Conservation (phyloP, 2,329 filamentous ascomycete species). For the Ophiosphaerella korrae region DNA sequence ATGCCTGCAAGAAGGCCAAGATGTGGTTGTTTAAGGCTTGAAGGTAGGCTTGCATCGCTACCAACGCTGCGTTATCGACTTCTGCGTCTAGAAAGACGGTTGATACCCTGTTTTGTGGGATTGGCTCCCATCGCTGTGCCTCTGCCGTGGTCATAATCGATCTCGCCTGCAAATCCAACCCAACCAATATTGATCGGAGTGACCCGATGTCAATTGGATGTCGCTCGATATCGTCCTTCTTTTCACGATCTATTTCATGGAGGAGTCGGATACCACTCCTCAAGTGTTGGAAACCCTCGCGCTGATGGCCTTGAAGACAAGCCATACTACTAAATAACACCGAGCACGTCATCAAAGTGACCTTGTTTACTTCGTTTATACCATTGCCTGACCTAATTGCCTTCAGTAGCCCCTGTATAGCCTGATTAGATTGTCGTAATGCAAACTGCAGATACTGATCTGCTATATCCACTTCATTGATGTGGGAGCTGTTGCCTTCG, state of each 20-base stretch:
- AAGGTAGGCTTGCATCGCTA: conserved; percentile 21
- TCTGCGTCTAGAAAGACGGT: conserved; percentile 4
- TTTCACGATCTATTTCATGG: conserved; percentile 30
- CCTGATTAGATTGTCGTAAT: conserved; percentile 38
- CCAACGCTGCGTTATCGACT: conserved; percentile 12
- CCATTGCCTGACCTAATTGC: conserved; percentile 5
- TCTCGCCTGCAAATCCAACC: conserved; percentile 37
- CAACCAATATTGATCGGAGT: conserved; percentile 36
- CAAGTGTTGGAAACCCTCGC: conserved; percentile 34
- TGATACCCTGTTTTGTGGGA: conserved; percentile 13
- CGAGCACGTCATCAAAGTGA: conserved; percentile 39
- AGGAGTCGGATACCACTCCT: conserved; percentile 39
- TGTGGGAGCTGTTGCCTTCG: conserved; percentile 20
- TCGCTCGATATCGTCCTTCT: conserved; percentile 2
- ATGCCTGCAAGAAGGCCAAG: conserved; percentile 28
- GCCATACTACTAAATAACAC: conserved; percentile 40
- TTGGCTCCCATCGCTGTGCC: conserved; percentile 29
- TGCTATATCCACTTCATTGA: conserved; percentile 26
- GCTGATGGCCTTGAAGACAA: conserved; percentile 40
- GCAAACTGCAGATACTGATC: conserved; percentile 36
- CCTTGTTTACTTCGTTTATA: conserved; percentile 21
- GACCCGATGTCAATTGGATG: conserved; percentile 35
- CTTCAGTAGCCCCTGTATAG: conserved; percentile 29
- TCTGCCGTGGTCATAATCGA: conserved; percentile 31
- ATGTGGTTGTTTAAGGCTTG: conserved; percentile 32